Evolutionary conservation across 768 basidiomycete genomes (phyloP).

Genomic region (Kwoniella dejecticola): DNA sequence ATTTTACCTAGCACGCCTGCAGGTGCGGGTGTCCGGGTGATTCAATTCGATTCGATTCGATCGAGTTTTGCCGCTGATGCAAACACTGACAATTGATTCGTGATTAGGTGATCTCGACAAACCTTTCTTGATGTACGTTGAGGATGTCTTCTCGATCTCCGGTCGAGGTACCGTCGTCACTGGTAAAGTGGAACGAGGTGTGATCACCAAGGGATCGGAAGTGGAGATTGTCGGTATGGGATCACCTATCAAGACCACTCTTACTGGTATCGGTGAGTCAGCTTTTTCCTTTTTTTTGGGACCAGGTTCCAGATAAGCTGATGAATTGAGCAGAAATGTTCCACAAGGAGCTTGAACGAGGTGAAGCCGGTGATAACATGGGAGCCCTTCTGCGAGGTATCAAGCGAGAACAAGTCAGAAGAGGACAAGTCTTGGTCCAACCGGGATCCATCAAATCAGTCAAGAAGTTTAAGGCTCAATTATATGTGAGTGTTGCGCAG

Average conservation of each 20-base stretch:
- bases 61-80: too few species aligned
- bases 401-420: slow-evolving; percentile 92
- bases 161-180: slow-evolving; percentile 98
- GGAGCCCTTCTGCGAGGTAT: slow-evolving; percentile 93
- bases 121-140: slow-evolving; percentile 93
- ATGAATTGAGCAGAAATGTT: slow-evolving; percentile 77
- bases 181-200: slow-evolving; percentile 91
- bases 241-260: slow-evolving; percentile 76
- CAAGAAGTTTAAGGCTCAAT: slow-evolving; percentile 90
- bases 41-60: too few species aligned
- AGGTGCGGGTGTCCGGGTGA: too few species aligned
- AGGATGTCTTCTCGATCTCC: slow-evolving; percentile 96
- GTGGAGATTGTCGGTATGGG: slow-evolving; percentile 91
- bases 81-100: too few species aligned
- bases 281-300: not conserved
- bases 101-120: slow-evolving; percentile 86
- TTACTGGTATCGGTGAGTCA: slow-evolving; percentile 84
- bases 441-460: slow-evolving; percentile 92
- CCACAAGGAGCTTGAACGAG: slow-evolving; percentile 98
- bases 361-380: slow-evolving; percentile 99
- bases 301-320: not conserved
- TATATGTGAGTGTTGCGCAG: slow-evolving; percentile 72
- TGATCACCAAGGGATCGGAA: slow-evolving; percentile 85
- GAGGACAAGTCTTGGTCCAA: slow-evolving; percentile 86
- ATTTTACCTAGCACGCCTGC: too few species aligned